phyloP scores from a whole-genome alignment of 23 red algal genomes.

The Gracilariopsis chorda region DNA sequence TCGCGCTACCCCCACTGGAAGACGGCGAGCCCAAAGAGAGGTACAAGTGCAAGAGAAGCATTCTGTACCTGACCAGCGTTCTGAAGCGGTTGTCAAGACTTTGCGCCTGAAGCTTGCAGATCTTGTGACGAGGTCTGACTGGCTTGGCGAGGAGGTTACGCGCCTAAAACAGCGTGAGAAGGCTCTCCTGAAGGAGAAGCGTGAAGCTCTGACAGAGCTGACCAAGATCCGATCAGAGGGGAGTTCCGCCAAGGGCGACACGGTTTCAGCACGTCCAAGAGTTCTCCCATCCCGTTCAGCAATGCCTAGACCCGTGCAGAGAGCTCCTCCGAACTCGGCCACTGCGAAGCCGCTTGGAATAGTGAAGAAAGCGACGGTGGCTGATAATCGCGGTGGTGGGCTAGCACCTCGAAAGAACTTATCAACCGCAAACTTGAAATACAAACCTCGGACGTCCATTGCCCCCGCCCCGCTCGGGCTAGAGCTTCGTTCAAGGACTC shows the following conservation, averaged over 20 bases:
- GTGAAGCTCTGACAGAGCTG: constrained; percentile 2
- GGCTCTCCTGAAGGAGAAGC: constrained; percentile 15
- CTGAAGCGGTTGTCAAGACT: not conserved
- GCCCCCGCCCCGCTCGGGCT: not conserved
- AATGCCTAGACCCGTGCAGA: not conserved
- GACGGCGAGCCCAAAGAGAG: too few relatives aligned
- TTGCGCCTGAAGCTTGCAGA: constrained; percentile 14
- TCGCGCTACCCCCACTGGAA: too few relatives aligned
- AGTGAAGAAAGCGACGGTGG: constrained; percentile 6
- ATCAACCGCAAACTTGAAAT: not conserved
- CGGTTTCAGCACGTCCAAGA: not conserved
- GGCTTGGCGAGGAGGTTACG: constrained; percentile 48
- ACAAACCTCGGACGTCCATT: not conserved
- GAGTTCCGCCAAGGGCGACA: not conserved
- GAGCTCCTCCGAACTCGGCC: not conserved
- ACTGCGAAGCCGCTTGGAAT: constrained; percentile 26
- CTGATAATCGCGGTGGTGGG: not conserved
- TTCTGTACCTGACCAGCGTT: not conserved
- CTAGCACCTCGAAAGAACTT: constrained; percentile 10
- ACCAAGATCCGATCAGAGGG: not conserved
- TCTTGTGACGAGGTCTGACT: constrained; percentile 30
- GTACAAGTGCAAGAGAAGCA: not conserved
- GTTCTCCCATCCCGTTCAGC: not conserved
- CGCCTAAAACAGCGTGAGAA: constrained; percentile 34
- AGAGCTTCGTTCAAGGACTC: not conserved